Conservation (phyloP, 148 eudicot species). For the Vaccinium macrocarpon region DNA sequence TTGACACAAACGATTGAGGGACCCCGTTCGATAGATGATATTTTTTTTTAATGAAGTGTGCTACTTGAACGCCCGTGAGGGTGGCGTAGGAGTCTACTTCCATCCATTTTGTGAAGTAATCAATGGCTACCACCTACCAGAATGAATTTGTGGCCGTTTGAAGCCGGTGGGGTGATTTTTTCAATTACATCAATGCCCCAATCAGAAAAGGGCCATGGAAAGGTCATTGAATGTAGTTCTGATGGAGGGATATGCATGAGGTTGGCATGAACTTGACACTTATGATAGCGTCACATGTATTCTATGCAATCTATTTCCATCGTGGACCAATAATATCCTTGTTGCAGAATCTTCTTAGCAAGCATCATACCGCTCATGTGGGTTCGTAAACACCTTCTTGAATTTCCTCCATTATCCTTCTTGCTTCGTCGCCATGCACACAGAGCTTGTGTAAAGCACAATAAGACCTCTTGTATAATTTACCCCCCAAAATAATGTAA, state of each 20-base stretch:
- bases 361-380: background rate
- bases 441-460: too few relatives aligned
- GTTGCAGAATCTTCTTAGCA: background rate
- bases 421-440: background rate
- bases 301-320: background rate
- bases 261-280: background rate
- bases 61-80: background rate
- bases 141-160: background rate
- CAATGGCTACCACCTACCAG: background rate
- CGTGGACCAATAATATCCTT: background rate
- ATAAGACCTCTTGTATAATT: too few relatives aligned
- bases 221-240: background rate
- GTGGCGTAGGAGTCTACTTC: background rate
- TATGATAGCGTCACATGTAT: background rate
- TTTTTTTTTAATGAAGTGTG: background rate
- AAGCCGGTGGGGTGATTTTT: background rate
- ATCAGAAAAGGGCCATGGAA: constrained; percentile 4
- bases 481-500: background rate
- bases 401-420: background rate
- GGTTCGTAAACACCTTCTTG: background rate
- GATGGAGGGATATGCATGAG: background rate
- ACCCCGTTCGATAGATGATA: background rate
- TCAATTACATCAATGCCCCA: constrained; percentile 8
- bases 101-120: constrained; percentile 12
- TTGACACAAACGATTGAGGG: background rate